Percentiles rank a stretch among this genome's conserved stretches.
Conservation (phyloP, 1,284 basidiomycete genomes). For the Ustilago hordei region DNA sequence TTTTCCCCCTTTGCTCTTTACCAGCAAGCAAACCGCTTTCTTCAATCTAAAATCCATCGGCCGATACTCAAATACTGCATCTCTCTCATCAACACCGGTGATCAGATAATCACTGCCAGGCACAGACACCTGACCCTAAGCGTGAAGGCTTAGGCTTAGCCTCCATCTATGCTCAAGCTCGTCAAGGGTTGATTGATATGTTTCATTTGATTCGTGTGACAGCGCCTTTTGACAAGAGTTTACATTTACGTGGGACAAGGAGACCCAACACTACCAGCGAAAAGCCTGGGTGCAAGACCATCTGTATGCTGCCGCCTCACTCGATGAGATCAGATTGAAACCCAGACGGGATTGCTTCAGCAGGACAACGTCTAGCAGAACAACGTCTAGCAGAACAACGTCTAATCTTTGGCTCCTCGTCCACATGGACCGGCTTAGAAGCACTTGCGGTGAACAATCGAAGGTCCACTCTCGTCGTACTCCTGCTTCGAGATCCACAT, state of each 20-base stretch:
- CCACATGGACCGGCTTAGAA: conserved; percentile 54
- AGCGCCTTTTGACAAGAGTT: not conserved
- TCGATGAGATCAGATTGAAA: not conserved
- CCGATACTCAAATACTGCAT: no score
- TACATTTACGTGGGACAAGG: conserved; percentile 5
- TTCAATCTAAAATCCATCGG: no score
- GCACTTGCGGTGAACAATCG: conserved; percentile 69
- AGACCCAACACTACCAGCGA: not conserved
- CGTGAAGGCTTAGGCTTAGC: no score
- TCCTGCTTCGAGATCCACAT: conserved; percentile 89
- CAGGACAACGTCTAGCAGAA: not conserved
- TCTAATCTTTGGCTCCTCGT: not conserved
- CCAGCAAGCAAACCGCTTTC: no score
- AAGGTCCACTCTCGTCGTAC: conserved; percentile 69
- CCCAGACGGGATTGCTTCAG: not conserved
- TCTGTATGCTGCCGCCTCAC: not conserved
- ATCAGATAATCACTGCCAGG: no score
- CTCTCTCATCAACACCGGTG: no score
- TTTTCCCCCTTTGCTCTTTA: no score
- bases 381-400: not conserved
- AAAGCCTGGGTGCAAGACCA: not conserved
- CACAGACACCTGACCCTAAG: no score
- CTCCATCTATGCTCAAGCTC: not conserved
- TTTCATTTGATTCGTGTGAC: conserved; percentile 6
- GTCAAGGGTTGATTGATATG: not conserved